Percentiles rank a stretch among this genome's conserved stretches.
These are phyloP conservation scores for Nitzschia sp. DNA, from an alignment of 108 stramenopile species.

Conservation along the genomic window DNA sequence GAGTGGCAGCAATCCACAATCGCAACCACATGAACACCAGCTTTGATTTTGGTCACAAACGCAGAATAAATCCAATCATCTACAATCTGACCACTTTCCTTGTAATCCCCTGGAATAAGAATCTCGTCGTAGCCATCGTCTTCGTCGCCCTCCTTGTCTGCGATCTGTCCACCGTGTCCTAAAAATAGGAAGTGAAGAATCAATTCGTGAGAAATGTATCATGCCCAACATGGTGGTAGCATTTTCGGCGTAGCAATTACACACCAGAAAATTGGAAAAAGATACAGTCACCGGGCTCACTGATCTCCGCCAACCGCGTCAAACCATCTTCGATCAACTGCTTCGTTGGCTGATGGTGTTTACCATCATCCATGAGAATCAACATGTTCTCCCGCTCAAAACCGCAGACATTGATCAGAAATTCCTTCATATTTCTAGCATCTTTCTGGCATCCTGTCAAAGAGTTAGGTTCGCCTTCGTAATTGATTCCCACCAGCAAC, in stretches of 20 bases:
- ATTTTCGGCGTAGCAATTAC: too few relatives aligned
- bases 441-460: conserved; percentile 86
- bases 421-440: conserved; percentile 82
- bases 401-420: conserved; percentile 61
- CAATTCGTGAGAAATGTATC: too few relatives aligned
- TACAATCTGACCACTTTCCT: conserved; percentile 53
- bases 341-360: conserved; percentile 52
- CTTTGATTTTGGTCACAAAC: conserved; percentile 67
- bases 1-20: conserved; percentile 82
- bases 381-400: conserved; percentile 65
- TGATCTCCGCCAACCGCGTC: conserved; percentile 43
- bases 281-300: conserved; percentile 61
- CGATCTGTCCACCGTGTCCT: conserved; percentile 75
- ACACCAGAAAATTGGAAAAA: conserved; percentile 69
- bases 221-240: not conserved
- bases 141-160: conserved; percentile 61
- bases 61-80: conserved; percentile 74
- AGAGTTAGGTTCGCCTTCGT: conserved; percentile 57
- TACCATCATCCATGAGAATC: conserved; percentile 81
- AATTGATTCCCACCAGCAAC: conserved; percentile 89
- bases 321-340: conserved; percentile 72
- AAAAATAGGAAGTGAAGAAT: not conserved
- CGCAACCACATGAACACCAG: conserved; percentile 64
- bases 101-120: conserved; percentile 81
- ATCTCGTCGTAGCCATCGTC: conserved; percentile 84